Conservation (phyloP, 2,329 filamentous ascomycete genomes). For the Teratosphaeria destructans region DNA sequence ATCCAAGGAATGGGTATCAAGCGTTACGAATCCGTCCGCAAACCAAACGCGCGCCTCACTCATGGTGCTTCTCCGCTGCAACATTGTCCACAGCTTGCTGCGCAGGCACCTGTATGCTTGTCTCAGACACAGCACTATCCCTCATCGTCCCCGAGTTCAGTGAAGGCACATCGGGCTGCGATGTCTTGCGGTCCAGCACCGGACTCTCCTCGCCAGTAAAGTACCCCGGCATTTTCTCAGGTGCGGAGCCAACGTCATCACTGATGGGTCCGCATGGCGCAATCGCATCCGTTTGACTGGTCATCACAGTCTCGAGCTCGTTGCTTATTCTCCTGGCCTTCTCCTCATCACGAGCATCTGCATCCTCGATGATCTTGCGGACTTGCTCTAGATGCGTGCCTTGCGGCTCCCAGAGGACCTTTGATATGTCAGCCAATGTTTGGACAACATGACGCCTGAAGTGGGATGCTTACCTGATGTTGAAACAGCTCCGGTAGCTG, state of each 20-base stretch:
- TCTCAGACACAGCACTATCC: not conserved
- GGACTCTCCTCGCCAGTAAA: not conserved
- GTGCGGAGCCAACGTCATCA: not conserved
- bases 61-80: not conserved
- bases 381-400: not conserved
- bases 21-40: not conserved
- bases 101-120: not conserved
- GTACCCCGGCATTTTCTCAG: not conserved
- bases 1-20: not conserved
- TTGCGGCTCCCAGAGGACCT: not conserved
- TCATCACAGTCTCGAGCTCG: not conserved
- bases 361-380: slow-evolving; percentile 1
- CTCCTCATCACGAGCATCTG: slow-evolving; percentile 1
- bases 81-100: not conserved
- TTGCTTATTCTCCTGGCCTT: slow-evolving; percentile 8
- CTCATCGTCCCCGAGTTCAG: not conserved
- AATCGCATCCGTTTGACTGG: not conserved
- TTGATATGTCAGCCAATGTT: not conserved
- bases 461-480: slow-evolving; percentile 9
- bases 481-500: slow-evolving; percentile 9
- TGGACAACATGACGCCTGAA: not conserved
- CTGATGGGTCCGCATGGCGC: not conserved
- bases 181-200: not conserved
- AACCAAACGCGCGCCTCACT: not conserved
- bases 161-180: not conserved